phyloP scores from a whole-genome alignment of 148 eudicot species.

The Beta vulgaris region DNA sequence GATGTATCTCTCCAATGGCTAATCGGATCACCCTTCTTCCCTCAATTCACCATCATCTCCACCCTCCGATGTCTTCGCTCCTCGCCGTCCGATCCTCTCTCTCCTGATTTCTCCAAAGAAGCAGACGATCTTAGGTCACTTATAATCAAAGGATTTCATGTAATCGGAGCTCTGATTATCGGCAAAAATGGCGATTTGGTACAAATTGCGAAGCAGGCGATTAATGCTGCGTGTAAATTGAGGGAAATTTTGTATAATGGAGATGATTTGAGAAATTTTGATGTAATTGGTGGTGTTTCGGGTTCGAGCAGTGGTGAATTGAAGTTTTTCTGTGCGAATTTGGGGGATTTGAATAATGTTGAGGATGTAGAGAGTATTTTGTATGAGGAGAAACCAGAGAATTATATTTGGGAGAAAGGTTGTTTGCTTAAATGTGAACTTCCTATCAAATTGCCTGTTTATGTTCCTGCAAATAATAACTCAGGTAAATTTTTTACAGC shows the following conservation, averaged over 20 bases:
- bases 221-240: slow-evolving; percentile 43
- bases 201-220: slow-evolving; percentile 44
- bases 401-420: slow-evolving; percentile 82
- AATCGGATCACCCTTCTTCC: slow-evolving; percentile 71
- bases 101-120: slow-evolving; percentile 30
- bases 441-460: slow-evolving; percentile 68
- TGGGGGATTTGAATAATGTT: slow-evolving; percentile 33
- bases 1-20: slow-evolving; percentile 68
- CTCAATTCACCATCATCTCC: slow-evolving; percentile 59
- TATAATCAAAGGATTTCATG: slow-evolving; percentile 67
- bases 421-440: slow-evolving; percentile 69
- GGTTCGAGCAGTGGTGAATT: slow-evolving; percentile 36
- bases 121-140: slow-evolving; percentile 58
- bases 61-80: slow-evolving; percentile 74
- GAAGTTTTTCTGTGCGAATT: slow-evolving; percentile 51
- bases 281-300: slow-evolving; percentile 61
- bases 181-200: slow-evolving; percentile 35
- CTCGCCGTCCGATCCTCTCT: slow-evolving; percentile 35
- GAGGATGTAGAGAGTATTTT: slow-evolving; percentile 51
- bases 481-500: slow-evolving; percentile 44
- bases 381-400: slow-evolving; percentile 67
- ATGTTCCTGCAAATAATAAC: slow-evolving; percentile 45
- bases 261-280: slow-evolving; percentile 23
- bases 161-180: slow-evolving; percentile 71
- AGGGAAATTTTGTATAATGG: slow-evolving; percentile 39